phyloP scores from a whole-genome alignment of 2,329 filamentous ascomycete species.

The Curvularia hawaiiensis region DNA sequence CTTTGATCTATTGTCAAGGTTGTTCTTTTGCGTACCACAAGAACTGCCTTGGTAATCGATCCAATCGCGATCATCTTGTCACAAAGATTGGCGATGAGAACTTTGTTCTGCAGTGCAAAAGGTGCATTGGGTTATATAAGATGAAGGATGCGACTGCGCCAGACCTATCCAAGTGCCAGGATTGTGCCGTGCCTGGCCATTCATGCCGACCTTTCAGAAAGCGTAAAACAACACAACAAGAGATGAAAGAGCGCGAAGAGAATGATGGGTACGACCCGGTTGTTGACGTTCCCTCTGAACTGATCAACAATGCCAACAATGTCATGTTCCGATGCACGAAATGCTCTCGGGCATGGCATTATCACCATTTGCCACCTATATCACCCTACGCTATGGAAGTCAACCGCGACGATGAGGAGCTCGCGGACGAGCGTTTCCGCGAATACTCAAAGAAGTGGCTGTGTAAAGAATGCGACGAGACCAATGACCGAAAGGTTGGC shows the following conservation, averaged over 20 bases:
- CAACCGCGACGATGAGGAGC: constrained; percentile 52
- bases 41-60: constrained; percentile 76
- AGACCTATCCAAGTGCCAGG: constrained; percentile 71
- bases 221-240: constrained; percentile 75
- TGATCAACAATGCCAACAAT: constrained; percentile 76
- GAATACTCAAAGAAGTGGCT: constrained; percentile 78
- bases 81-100: constrained; percentile 79
- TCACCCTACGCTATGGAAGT: constrained; percentile 51
- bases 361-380: constrained; percentile 73
- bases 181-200: constrained; percentile 67
- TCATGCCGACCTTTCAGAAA: constrained; percentile 78
- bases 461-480: constrained; percentile 76
- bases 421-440: constrained; percentile 66
- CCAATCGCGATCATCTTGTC: constrained; percentile 79
- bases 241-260: constrained; percentile 80
- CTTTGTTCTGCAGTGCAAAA: constrained; percentile 89
- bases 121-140: constrained; percentile 72
- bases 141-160: constrained; percentile 75
- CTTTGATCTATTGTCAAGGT: constrained; percentile 86
- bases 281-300: constrained; percentile 62
- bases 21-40: constrained; percentile 86
- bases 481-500: constrained; percentile 68
- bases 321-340: constrained; percentile 81
- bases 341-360: constrained; percentile 83
- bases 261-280: constrained; percentile 82